Conservation (phyloP, 495 filamentous ascomycete genomes). For the Pyronema domesticum region DNA sequence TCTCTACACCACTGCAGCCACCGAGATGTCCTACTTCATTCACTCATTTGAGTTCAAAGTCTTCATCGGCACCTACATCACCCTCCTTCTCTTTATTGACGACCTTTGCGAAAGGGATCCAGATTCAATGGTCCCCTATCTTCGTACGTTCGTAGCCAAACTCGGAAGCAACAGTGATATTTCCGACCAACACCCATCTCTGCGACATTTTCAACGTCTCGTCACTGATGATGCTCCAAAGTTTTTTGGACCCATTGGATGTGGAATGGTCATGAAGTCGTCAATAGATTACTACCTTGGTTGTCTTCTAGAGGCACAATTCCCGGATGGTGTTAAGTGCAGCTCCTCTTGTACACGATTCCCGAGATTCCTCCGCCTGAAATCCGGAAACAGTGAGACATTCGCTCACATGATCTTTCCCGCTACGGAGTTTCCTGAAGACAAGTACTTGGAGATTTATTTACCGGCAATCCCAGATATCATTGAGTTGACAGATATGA, state of each 20-base stretch:
- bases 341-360: not conserved
- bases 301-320: not conserved
- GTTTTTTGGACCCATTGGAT: not conserved
- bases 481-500: not conserved
- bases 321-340: not conserved
- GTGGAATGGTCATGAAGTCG: not conserved
- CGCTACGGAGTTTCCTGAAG: conserved; percentile 1
- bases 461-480: conserved; percentile 4
- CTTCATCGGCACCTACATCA: not conserved
- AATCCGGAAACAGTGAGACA: conserved; percentile 3
- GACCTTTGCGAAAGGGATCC: not conserved
- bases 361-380: conserved; percentile 1
- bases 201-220: not conserved
- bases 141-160: not conserved
- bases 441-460: not conserved
- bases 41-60: not conserved
- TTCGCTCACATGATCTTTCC: conserved; percentile 3
- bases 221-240: not conserved
- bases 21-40: not conserved
- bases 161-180: not conserved
- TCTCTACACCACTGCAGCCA: not conserved
- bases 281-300: not conserved
- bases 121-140: not conserved
- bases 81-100: not conserved
- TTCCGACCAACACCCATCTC: not conserved